Conservation (phyloP, 768 basidiomycete genomes). For the Lactifluus volemus region DNA sequence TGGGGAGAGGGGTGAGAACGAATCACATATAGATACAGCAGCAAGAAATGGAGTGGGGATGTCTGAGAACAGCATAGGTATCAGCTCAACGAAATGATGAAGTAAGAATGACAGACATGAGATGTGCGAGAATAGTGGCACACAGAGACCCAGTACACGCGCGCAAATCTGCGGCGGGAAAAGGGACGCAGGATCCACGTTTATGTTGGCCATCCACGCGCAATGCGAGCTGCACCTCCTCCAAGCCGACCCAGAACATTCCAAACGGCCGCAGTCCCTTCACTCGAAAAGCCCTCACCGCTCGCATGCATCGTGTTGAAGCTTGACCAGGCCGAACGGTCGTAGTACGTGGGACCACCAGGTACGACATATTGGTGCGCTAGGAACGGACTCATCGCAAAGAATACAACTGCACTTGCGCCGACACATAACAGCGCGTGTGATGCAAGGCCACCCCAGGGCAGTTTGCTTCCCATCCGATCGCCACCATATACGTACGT, state of each 20-base stretch:
- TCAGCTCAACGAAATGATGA: not conserved
- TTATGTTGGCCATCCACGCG: constrained; percentile 71
- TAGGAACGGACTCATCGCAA: constrained; percentile 52
- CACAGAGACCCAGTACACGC: too few species aligned
- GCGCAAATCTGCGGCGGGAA: not conserved
- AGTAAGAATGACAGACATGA: not conserved
- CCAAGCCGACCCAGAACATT: constrained; percentile 61
- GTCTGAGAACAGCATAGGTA: not conserved
- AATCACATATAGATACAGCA: not conserved
- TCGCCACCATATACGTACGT: constrained; percentile 48
- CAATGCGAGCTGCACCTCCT: constrained; percentile 66
- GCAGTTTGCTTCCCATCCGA: constrained; percentile 24
- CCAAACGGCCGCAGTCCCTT: constrained; percentile 58
- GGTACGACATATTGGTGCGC: constrained; percentile 49
- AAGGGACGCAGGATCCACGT: not conserved
- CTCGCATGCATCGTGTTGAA: constrained; percentile 64
- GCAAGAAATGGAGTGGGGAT: not conserved
- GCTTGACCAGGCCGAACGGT: constrained; percentile 70
- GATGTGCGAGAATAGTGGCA: not conserved
- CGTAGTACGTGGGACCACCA: constrained; percentile 65
- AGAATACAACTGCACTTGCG: constrained; percentile 51
- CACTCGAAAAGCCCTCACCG: constrained; percentile 58
- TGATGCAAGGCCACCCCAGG: constrained; percentile 11
- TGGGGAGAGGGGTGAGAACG: not conserved
- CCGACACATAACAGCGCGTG: constrained; percentile 40